These are phyloP conservation scores for Hypoxylon fuscum DNA, from an alignment of 495 filamentous ascomycete genomes.

Conservation along the genomic window DNA sequence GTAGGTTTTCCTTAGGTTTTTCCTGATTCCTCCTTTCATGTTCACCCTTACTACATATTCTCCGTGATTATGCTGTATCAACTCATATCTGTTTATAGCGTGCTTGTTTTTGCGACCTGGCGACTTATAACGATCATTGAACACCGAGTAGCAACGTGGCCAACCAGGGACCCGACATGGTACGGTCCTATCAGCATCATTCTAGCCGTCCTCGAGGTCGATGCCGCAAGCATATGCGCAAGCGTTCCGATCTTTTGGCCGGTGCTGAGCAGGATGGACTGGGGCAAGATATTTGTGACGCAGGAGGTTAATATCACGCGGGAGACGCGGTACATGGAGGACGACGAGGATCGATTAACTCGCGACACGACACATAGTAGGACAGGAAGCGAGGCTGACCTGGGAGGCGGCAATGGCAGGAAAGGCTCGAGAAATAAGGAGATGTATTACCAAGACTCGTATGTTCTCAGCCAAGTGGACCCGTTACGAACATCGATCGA, in stretches of 20 bases:
- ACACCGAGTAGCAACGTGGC: slow-evolving; percentile 39
- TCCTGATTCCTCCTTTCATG: not conserved
- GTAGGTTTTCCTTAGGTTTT: slow-evolving; percentile 26
- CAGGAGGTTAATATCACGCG: slow-evolving; percentile 44
- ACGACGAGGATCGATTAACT: slow-evolving; percentile 37
- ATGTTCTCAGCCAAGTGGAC: slow-evolving; percentile 37
- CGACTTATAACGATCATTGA: slow-evolving; percentile 44
- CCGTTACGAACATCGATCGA: slow-evolving; percentile 32
- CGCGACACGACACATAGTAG: slow-evolving; percentile 32
- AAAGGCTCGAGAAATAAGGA: slow-evolving; percentile 25
- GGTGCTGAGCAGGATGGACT: slow-evolving; percentile 22
- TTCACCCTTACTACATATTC: not conserved
- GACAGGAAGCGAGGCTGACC: slow-evolving; percentile 31
- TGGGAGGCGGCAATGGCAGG: slow-evolving; percentile 1
- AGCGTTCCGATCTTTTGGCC: slow-evolving; percentile 50
- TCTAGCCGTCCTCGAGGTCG: slow-evolving; percentile 44
- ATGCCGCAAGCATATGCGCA: slow-evolving; percentile 48
- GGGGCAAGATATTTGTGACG: slow-evolving; percentile 45
- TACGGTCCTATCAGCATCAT: slow-evolving; percentile 44
- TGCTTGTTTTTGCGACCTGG: slow-evolving; percentile 46
- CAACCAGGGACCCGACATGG: slow-evolving; percentile 48
- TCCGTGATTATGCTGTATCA: not conserved
- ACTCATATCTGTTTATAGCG: slow-evolving; percentile 24
- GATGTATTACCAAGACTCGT: slow-evolving; percentile 40
- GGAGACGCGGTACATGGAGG: slow-evolving; percentile 38